phyloP scores from a whole-genome alignment of 345 rosid genomes.

The Erodium maritimum region DNA sequence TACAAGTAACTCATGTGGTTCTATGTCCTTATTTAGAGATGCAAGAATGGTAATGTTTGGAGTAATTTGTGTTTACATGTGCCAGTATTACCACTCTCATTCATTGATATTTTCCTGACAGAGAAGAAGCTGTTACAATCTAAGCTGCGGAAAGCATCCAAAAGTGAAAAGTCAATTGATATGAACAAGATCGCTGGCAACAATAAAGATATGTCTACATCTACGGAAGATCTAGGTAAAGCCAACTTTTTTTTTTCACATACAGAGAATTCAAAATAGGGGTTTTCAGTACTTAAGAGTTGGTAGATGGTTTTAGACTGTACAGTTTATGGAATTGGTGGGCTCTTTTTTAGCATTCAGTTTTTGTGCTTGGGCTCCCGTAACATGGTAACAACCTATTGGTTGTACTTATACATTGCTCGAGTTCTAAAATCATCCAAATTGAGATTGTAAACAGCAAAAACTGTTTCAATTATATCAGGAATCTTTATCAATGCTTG shows the following conservation, averaged over 20 bases:
- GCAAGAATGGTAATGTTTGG: neutral
- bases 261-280: neutral
- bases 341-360: neutral
- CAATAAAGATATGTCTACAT: slow-evolving; percentile 59
- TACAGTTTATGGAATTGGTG: neutral
- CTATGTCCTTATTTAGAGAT: neutral
- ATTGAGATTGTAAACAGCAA: too few species aligned
- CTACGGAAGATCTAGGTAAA: slow-evolving; percentile 84
- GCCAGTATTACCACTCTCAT: neutral
- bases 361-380: neutral
- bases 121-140: slow-evolving; percentile 92
- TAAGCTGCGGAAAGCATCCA: slow-evolving; percentile 65
- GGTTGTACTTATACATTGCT: neutral
- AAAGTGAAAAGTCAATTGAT: slow-evolving; percentile 40
- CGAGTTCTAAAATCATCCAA: too few species aligned
- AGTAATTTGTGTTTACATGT: neutral
- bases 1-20: neutral
- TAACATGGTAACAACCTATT: neutral
- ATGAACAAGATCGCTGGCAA: slow-evolving; percentile 20
- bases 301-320: neutral
- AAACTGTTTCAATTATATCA: neutral
- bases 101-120: slow-evolving; percentile 19
- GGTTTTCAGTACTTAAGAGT: neutral
- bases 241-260: slow-evolving; percentile 2
- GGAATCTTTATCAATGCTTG: neutral